Percentiles rank a stretch among this genome's conserved stretches.
Evolutionary conservation across 352 stramenopile genomes (phyloP).

Genomic region (Phytophthora sp.): DNA sequence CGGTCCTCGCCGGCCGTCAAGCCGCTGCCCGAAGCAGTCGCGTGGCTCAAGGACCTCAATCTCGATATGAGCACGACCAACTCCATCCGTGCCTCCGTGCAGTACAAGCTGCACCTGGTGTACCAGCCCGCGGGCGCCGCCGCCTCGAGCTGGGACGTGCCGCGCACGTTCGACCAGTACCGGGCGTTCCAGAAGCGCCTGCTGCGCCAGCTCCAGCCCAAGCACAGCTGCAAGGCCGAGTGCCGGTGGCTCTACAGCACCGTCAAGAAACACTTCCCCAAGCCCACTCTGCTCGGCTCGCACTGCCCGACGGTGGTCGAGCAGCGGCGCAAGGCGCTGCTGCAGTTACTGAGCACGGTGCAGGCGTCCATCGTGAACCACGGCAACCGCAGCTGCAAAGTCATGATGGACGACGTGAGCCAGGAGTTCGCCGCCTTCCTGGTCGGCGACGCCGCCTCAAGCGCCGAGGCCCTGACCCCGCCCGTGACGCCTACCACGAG

Average conservation of each 20-base stretch:
- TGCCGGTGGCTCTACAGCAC: slow-evolving; percentile 69
- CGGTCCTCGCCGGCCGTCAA: slow-evolving; percentile 31
- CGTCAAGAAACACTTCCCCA: slow-evolving; percentile 68
- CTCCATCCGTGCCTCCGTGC: slow-evolving; percentile 25
- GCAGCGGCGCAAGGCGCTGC: slow-evolving; percentile 32
- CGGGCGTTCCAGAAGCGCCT: slow-evolving; percentile 56
- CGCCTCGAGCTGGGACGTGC: slow-evolving; percentile 38
- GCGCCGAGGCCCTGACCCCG: slow-evolving; percentile 11
- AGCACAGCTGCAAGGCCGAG: slow-evolving; percentile 67
- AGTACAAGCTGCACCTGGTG: slow-evolving; percentile 38
- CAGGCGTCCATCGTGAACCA: slow-evolving; percentile 42
- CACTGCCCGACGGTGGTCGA: slow-evolving; percentile 33
- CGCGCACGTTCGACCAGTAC: slow-evolving; percentile 52
- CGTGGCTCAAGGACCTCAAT: slow-evolving; percentile 43
- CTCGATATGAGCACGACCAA: slow-evolving; percentile 40
- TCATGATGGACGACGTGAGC: slow-evolving; percentile 39
- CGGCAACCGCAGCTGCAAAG: slow-evolving; percentile 41
- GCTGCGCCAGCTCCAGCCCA: slow-evolving; percentile 48
- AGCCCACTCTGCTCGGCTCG: slow-evolving; percentile 39
- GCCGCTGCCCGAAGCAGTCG: slow-evolving; percentile 39
- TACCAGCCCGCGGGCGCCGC: slow-evolving; percentile 19
- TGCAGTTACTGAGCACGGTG: slow-evolving; percentile 37
- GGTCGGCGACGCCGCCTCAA: slow-evolving; percentile 19
- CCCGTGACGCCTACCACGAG: slow-evolving; percentile 30
- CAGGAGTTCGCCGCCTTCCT: slow-evolving; percentile 42